Evolutionary conservation across 2,329 filamentous ascomycete genomes (phyloP).

Genomic region (Colletotrichum cereale): DNA sequence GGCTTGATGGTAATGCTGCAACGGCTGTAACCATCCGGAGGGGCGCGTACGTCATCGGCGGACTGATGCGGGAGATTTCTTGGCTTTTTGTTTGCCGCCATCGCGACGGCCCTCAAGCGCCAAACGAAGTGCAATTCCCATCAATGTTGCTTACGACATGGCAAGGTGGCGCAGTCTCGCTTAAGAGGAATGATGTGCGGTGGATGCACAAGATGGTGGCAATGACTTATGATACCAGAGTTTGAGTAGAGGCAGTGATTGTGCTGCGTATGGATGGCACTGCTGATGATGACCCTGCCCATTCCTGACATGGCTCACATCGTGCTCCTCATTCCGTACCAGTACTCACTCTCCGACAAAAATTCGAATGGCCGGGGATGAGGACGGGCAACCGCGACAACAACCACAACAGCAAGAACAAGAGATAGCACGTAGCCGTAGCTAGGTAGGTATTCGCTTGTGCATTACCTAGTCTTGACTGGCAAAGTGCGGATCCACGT

Average conservation of each 20-base stretch:
- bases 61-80: constrained; percentile 8
- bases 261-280: background rate
- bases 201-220: background rate
- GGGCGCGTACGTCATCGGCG: constrained; percentile 27
- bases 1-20: background rate
- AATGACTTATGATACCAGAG: background rate
- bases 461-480: background rate
- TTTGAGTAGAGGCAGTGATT: background rate
- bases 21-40: background rate
- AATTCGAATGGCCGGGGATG: background rate
- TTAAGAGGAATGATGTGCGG: background rate
- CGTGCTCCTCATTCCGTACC: background rate
- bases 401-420: background rate
- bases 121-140: background rate
- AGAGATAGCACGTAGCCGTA: background rate
- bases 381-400: background rate
- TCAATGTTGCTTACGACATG: background rate
- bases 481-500: background rate
- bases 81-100: constrained; percentile 17
- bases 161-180: background rate
- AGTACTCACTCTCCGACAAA: background rate
- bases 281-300: background rate
- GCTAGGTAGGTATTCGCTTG: background rate
- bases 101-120: background rate
- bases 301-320: background rate